Evolutionary conservation across 176 grass and related monocot species (phyloP).

Genomic region (Ensete glaucum): DNA sequence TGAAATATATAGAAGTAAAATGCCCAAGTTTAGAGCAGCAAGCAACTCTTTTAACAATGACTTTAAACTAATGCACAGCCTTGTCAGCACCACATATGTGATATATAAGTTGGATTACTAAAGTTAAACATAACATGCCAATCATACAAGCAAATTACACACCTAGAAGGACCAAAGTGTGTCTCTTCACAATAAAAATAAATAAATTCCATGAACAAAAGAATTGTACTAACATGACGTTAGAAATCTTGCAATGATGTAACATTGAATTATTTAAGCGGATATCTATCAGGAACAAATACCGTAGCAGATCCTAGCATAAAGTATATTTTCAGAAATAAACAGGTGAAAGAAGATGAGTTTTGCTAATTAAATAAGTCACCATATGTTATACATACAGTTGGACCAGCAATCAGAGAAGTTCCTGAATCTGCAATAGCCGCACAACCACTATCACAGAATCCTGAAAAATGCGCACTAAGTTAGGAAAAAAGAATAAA

Average conservation of each 20-base stretch:
- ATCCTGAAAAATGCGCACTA: conserved; percentile 29
- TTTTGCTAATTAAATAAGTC: neutral
- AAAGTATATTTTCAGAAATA: neutral
- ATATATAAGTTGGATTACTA: too few species aligned
- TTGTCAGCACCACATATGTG: too few species aligned
- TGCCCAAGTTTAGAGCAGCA: too few species aligned
- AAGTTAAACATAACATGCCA: too few species aligned
- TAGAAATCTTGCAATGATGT: neutral
- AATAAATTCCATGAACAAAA: too few species aligned
- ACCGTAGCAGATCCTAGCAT: neutral
- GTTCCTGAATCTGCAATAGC: conserved; percentile 89
- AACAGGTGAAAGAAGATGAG: neutral
- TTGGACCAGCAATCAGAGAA: conserved; percentile 80
- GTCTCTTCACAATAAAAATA: too few species aligned
- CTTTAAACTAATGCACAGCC: too few species aligned
- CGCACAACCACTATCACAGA: conserved; percentile 65
- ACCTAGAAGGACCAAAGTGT: too few species aligned
- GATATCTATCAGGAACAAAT: neutral
- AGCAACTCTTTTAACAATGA: too few species aligned
- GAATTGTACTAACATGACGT: neutral
- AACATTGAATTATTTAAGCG: neutral
- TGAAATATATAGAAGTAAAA: too few species aligned
- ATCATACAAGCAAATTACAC: too few species aligned
- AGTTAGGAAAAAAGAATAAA: neutral
- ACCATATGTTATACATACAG: conserved; percentile 31